A percentile compares a stretch with the other conserved stretches of the same genome.
Evolutionary conservation across 257 asterid genomes (phyloP).

Genomic region (Datura wrightii): DNA sequence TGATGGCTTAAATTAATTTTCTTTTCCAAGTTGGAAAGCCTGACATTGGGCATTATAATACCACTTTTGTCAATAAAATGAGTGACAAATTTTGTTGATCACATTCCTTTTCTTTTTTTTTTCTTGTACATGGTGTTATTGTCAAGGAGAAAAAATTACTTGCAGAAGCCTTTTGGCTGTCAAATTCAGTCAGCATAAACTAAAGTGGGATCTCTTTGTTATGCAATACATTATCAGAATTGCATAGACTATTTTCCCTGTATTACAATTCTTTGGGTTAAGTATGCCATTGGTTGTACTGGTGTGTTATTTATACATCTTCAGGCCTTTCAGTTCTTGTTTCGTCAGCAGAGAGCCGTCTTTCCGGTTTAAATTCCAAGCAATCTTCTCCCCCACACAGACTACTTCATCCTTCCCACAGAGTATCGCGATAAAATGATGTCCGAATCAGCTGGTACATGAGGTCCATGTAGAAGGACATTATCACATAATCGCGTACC

Average conservation of each 20-base stretch:
- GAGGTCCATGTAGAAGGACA: slow-evolving; percentile 20
- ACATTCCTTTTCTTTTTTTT: background rate
- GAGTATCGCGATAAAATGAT: slow-evolving; percentile 25
- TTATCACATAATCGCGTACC: slow-evolving; percentile 2
- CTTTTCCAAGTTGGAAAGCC: slow-evolving; percentile 3
- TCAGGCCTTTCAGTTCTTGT: background rate
- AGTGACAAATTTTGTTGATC: slow-evolving; percentile 23
- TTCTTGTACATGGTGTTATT: slow-evolving; percentile 27
- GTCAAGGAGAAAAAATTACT: slow-evolving; percentile 26
- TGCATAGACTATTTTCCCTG: slow-evolving; percentile 1
- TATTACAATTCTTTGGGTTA: background rate
- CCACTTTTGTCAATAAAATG: background rate
- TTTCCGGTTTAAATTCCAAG: slow-evolving; percentile 28
- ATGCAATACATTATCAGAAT: background rate
- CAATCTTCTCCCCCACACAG: slow-evolving; percentile 30
- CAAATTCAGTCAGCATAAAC: background rate
- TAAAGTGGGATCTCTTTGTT: background rate
- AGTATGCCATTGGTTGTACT: background rate
- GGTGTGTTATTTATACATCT: background rate
- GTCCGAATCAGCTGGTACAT: slow-evolving; percentile 12
- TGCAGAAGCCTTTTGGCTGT: background rate
- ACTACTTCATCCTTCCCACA: background rate
- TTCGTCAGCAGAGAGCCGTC: slow-evolving; percentile 1
- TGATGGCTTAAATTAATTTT: background rate
- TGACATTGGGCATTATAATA: slow-evolving; percentile 21